Conservation (phyloP, 805 yeast species). For the Cyberlindnera mycetangii region DNA sequence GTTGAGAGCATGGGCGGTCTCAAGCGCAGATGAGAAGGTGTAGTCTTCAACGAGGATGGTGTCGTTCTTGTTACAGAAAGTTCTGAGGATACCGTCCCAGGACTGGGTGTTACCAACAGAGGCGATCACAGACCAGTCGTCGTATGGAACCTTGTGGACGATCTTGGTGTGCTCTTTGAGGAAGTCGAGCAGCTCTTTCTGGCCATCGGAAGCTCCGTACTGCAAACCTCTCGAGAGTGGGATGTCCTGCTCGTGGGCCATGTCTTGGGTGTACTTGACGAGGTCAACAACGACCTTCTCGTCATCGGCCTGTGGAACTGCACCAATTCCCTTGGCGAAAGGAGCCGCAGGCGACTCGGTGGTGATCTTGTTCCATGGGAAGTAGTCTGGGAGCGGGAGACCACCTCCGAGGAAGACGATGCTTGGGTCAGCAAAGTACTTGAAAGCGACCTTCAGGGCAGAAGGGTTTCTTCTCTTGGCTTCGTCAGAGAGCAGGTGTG, state of each 20-base stretch:
- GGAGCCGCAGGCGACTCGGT: conserved; percentile 79
- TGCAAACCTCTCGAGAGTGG: conserved; percentile 86
- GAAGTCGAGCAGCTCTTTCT: conserved; percentile 63
- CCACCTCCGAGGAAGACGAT: conserved; percentile 95
- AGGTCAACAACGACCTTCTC: conserved; percentile 35
- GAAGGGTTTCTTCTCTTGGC: conserved; percentile 74
- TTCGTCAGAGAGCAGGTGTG: conserved; percentile 74
- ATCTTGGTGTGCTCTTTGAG: conserved; percentile 70
- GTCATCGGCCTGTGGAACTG: conserved; percentile 42
- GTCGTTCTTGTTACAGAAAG: conserved; percentile 77
- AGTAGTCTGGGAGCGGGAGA: conserved; percentile 83
- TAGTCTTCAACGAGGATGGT: conserved; percentile 78
- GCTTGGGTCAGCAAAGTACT: conserved; percentile 68
- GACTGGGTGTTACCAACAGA: conserved; percentile 89
- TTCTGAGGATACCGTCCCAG: conserved; percentile 80
- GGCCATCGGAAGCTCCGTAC: conserved; percentile 86
- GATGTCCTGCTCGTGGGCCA: conserved; percentile 50
- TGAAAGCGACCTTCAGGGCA: conserved; percentile 80
- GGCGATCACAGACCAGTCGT: conserved; percentile 70
- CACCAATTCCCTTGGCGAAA: conserved; percentile 73
- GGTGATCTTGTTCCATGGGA: conserved; percentile 81
- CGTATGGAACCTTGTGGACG: conserved; percentile 44
- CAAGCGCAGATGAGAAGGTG: conserved; percentile 81
- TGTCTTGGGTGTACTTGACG: conserved; percentile 40
- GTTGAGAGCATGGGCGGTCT: conserved; percentile 74